Percentiles rank a stretch among this genome's conserved stretches.
phyloP scores from a whole-genome alignment of 2,329 filamentous ascomycete genomes.

The Botrytis hyacinthi region DNA sequence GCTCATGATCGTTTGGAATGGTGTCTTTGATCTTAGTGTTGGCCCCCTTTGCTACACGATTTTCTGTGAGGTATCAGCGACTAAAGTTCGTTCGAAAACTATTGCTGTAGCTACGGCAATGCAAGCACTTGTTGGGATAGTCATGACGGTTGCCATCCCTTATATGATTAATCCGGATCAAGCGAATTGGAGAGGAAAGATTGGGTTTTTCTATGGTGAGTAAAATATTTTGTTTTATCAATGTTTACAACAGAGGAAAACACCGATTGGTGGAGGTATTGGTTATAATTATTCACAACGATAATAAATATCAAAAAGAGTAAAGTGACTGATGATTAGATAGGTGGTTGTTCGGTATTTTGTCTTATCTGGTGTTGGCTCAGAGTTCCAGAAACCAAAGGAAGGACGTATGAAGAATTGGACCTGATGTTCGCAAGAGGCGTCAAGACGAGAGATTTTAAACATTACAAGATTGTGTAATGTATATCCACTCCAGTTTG shows the following conservation, averaged over 20 bases:
- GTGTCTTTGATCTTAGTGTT: constrained; percentile 30
- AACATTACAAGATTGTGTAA: constrained; percentile 28
- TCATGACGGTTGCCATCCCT: constrained; percentile 33
- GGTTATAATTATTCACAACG: neutral
- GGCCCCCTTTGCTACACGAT: constrained; percentile 45
- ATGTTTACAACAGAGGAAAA: neutral
- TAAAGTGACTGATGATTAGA: neutral
- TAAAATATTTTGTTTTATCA: neutral
- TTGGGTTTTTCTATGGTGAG: constrained; percentile 37
- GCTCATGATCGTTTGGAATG: constrained; percentile 30
- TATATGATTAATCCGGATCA: constrained; percentile 41
- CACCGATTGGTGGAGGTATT: neutral
- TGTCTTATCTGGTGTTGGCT: constrained; percentile 43
- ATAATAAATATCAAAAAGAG: neutral
- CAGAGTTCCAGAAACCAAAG: constrained; percentile 46
- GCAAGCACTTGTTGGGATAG: constrained; percentile 27
- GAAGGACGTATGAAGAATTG: constrained; percentile 47
- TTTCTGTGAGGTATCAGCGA: constrained; percentile 46
- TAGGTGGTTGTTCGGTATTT: constrained; percentile 44
- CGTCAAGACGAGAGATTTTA: constrained; percentile 38
- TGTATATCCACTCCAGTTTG: neutral
- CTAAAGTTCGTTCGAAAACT: constrained; percentile 40
- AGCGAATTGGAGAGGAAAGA: constrained; percentile 33
- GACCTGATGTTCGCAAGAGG: constrained; percentile 46
- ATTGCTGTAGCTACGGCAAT: constrained; percentile 31